Percentiles rank a stretch among this genome's conserved stretches.
phyloP scores from a whole-genome alignment of 805 yeast species.

The Kodamaea nitidulidarum region DNA sequence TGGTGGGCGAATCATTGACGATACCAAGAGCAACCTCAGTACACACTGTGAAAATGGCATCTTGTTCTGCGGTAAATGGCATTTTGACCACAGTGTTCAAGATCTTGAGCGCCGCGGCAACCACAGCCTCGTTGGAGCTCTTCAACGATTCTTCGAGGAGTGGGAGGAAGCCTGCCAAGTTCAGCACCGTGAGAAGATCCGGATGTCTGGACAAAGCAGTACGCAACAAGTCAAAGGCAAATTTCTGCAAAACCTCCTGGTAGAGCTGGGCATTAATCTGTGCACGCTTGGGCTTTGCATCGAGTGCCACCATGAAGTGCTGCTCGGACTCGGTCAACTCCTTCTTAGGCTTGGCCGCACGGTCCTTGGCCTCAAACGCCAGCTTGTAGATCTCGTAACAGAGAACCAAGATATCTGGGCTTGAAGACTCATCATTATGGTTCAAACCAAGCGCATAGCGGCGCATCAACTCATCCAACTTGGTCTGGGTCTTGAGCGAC shows the following conservation, averaged over 20 bases:
- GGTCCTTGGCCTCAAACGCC: constrained; percentile 27
- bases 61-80: constrained; percentile 55
- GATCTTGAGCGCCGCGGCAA: constrained; percentile 61
- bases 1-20: constrained; percentile 71
- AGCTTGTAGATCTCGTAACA: constrained; percentile 70
- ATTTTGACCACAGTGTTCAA: constrained; percentile 57
- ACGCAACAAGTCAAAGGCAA: constrained; percentile 72
- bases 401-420: constrained; percentile 57
- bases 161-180: constrained; percentile 73
- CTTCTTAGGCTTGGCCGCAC: not conserved
- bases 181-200: constrained; percentile 52
- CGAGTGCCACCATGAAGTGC: constrained; percentile 72
- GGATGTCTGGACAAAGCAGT: constrained; percentile 65
- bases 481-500: constrained; percentile 63
- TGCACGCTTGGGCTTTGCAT: constrained; percentile 52
- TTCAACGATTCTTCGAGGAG: constrained; percentile 55
- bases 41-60: constrained; percentile 51
- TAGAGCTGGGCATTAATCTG: constrained; percentile 55
- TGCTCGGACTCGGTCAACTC: constrained; percentile 40
- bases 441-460: constrained; percentile 77
- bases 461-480: constrained; percentile 73
- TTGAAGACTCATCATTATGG: constrained; percentile 57
- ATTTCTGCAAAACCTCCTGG: constrained; percentile 61
- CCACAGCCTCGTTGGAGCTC: constrained; percentile 75
- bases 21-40: constrained; percentile 59